A percentile compares a stretch with the other conserved stretches of the same genome.
These are phyloP conservation scores for Verticillium nubilum DNA, from an alignment of 2,329 filamentous ascomycete genomes.

Conservation along the genomic window DNA sequence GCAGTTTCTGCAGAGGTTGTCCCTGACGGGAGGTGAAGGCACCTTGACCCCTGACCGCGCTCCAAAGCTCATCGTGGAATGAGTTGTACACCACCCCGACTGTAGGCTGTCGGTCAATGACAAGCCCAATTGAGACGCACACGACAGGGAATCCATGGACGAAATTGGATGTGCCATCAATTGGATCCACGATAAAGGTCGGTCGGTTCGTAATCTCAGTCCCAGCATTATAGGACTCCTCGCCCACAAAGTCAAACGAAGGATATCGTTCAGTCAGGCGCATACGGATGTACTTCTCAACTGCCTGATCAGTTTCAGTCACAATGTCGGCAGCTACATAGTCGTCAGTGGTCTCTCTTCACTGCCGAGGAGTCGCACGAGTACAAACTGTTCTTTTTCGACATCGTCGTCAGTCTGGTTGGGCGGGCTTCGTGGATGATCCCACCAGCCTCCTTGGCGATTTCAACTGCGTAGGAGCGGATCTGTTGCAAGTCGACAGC, in stretches of 20 bases:
- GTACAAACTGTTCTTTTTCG: slow-evolving; percentile 58
- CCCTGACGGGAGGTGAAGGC: slow-evolving; percentile 35
- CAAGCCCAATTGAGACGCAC: slow-evolving; percentile 71
- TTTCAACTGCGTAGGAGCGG: slow-evolving; percentile 52
- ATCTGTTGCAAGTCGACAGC: no score
- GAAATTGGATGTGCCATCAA: slow-evolving; percentile 80
- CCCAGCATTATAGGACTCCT: slow-evolving; percentile 70
- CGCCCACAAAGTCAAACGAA: slow-evolving; percentile 60
- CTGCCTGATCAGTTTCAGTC: slow-evolving; percentile 61
- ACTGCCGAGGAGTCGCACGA: no score
- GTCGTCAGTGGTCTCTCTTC: no score
- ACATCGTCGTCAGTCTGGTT: slow-evolving; percentile 49
- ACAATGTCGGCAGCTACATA: slow-evolving; percentile 58
- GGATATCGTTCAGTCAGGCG: slow-evolving; percentile 51
- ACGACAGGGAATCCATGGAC: slow-evolving; percentile 70
- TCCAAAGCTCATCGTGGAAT: slow-evolving; percentile 64
- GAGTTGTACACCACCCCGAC: slow-evolving; percentile 79
- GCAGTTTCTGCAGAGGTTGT: slow-evolving; percentile 32
- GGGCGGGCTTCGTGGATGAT: slow-evolving; percentile 60
- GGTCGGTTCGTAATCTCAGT: slow-evolving; percentile 56
- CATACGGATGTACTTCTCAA: slow-evolving; percentile 55
- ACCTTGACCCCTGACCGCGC: slow-evolving; percentile 62
- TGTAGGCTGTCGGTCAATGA: slow-evolving; percentile 53
- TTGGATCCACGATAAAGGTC: slow-evolving; percentile 77
- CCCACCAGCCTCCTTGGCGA: slow-evolving; percentile 57